phyloP scores from a whole-genome alignment of 345 rosid species.

The Salix caprea region DNA sequence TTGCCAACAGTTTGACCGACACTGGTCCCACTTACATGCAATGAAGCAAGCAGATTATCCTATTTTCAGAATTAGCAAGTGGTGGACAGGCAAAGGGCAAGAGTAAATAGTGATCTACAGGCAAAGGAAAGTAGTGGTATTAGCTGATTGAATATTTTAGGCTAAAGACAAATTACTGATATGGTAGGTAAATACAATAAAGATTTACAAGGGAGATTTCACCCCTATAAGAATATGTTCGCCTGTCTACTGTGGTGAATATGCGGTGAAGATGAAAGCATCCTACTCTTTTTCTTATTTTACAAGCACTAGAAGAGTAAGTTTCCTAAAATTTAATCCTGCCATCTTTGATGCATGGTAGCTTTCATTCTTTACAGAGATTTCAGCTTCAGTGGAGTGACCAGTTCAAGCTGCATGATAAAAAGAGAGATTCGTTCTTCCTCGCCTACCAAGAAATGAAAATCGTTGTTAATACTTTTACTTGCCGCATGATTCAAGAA shows the following conservation, averaged over 20 bases:
- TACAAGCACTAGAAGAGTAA: slow-evolving; percentile 15
- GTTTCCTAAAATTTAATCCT: slow-evolving; percentile 8
- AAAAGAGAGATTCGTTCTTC: not conserved
- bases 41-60: too few species aligned
- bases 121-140: not conserved
- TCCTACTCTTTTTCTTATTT: slow-evolving; percentile 20
- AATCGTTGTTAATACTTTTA: not conserved
- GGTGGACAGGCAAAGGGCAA: not conserved
- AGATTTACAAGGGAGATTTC: slow-evolving; percentile 24
- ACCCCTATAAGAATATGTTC: slow-evolving; percentile 9
- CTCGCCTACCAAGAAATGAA: slow-evolving; percentile 4
- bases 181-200: slow-evolving; percentile 14
- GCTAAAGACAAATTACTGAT: not conserved
- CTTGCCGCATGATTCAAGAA: not conserved
- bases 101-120: not conserved
- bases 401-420: not conserved
- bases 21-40: too few species aligned
- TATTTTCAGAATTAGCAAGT: too few species aligned
- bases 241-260: not conserved
- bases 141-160: not conserved
- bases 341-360: slow-evolving; percentile 12
- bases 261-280: slow-evolving; percentile 4
- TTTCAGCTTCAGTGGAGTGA: slow-evolving; percentile 5
- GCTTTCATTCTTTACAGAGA: slow-evolving; percentile 24
- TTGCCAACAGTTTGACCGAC: too few species aligned